Evolutionary conservation across 2,329 filamentous ascomycete genomes (phyloP).

Genomic region (Pleomassaria siparia): DNA sequence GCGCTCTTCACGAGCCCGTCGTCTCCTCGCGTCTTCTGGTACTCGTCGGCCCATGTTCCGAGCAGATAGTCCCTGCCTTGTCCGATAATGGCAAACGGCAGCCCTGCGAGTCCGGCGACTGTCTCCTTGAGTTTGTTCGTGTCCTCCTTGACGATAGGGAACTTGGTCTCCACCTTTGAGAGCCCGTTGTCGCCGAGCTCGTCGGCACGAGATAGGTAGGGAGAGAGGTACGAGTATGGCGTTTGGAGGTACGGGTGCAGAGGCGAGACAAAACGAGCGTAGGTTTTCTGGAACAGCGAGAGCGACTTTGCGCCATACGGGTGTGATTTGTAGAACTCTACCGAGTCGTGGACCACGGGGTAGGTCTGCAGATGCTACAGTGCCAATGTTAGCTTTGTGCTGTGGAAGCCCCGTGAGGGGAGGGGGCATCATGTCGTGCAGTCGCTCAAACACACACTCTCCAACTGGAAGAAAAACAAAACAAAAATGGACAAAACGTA

Average conservation of each 20-base stretch:
- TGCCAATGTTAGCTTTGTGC: conserved; percentile 2
- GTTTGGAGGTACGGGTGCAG: conserved; percentile 75
- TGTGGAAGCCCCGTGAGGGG: not conserved
- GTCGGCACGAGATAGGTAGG: conserved; percentile 84
- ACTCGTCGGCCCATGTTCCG: conserved; percentile 42
- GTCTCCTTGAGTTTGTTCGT: conserved; percentile 45
- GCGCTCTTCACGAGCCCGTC: conserved; percentile 39
- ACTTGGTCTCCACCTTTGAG: conserved; percentile 37
- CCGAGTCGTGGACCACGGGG: conserved; percentile 77
- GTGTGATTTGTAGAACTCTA: conserved; percentile 77
- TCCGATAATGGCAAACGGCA: conserved; percentile 30
- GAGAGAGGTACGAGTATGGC: conserved; percentile 79
- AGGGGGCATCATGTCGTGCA: too few species aligned
- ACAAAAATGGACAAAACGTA: conserved; percentile 24
- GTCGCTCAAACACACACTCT: too few species aligned
- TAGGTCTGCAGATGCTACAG: conserved; percentile 79
- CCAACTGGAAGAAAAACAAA: not conserved
- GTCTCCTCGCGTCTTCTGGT: conserved; percentile 41
- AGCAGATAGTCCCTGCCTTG: conserved; percentile 39
- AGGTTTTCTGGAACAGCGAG: conserved; percentile 72
- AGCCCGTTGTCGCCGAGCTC: conserved; percentile 43
- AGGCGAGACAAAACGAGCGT: conserved; percentile 74
- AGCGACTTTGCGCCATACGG: conserved; percentile 83
- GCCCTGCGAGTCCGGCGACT: conserved; percentile 24
- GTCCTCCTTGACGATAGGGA: conserved; percentile 53